Evolutionary conservation across 2,329 filamentous ascomycete species (phyloP).

Genomic region (Aspergillus sp.): DNA sequence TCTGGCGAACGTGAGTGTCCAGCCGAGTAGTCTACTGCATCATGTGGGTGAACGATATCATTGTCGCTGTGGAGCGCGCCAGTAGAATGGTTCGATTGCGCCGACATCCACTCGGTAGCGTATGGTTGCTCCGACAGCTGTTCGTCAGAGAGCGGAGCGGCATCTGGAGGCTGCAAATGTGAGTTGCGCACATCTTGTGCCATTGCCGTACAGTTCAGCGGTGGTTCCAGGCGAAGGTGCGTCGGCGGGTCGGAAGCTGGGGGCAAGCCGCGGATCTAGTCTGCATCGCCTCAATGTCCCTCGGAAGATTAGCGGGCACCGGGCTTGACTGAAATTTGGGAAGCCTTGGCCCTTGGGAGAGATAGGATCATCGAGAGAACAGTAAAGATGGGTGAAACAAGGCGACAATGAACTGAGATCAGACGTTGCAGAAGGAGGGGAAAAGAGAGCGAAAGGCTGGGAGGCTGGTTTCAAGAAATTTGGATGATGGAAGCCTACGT

Average conservation of each 20-base stretch:
- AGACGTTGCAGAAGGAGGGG: not conserved
- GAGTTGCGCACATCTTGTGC: conserved; percentile 34
- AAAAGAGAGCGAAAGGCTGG: not conserved
- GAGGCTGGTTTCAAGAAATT: conserved; percentile 6
- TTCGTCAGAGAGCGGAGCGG: conserved; percentile 23
- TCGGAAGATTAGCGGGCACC: conserved; percentile 13
- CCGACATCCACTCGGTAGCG: conserved; percentile 17
- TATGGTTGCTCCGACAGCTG: conserved; percentile 26
- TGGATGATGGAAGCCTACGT: not conserved
- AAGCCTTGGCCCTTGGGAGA: not conserved
- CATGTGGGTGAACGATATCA: conserved; percentile 20
- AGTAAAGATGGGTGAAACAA: not conserved
- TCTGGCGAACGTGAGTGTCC: conserved; percentile 23
- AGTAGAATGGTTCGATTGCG: conserved; percentile 12
- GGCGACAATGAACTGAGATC: not conserved
- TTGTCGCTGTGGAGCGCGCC: conserved; percentile 25
- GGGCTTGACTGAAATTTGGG: not conserved
- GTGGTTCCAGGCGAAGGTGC: conserved; percentile 22
- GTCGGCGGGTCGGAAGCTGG: conserved; percentile 26
- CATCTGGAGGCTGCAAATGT: conserved; percentile 23
- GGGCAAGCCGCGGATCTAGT: conserved; percentile 22
- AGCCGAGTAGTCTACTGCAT: conserved; percentile 23
- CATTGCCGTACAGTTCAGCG: conserved; percentile 32
- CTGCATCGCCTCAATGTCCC: conserved; percentile 30
- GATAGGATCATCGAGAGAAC: not conserved